Evolutionary conservation across 768 basidiomycete species (phyloP), one percentile per base, ranked within the genome.

Genomic region (Coprinopsis marcescibilis): DNA sequence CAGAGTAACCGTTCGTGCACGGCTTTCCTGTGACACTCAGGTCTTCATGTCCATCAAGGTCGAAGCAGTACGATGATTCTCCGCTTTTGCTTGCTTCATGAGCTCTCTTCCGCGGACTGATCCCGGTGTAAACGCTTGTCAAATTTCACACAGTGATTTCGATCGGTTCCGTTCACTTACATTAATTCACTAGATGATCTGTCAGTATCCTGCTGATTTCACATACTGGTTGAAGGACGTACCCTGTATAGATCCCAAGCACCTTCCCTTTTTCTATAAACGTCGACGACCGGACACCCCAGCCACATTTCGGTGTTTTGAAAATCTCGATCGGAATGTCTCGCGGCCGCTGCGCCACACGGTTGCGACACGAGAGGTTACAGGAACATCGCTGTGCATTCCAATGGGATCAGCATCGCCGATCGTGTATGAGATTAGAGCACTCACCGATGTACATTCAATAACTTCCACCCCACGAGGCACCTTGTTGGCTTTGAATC

Each of bases 241-340:
- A 84, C 85, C 85, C 85, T 45, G 83, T 76, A 54, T 82, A 87
- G 8, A 81, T 64, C 2, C 85, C 85, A 20, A 87, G 50, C 2
- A 86, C 77, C 50, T 78, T 81, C 3, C 84, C 84, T 39, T 47
- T 61, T 17, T 61, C 60, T 0, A 86, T 52, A 21, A 64, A 55
- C 0, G 57, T 52, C 4, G 68, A 53, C 0, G 77, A 60, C n/a
- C 81, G 68, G 2, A 74, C 82, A 5, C 85, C 84, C 84, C 83
- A 87, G 2, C 85, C 85, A 46, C 73, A 65, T 15, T 64, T 56
- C 3, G 45, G 29, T 0, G 84, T 86, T 52, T 81, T 77, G 70
- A 85, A 85, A n/a, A 87, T 60, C 52, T 85, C 77, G 7, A 87
- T 67, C 2, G 75, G 67, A 10, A 80, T 52, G 36, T 77, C 65